phyloP scores from a whole-genome alignment of 139 green algal genomes.

The Tetradesmus obliquus region DNA sequence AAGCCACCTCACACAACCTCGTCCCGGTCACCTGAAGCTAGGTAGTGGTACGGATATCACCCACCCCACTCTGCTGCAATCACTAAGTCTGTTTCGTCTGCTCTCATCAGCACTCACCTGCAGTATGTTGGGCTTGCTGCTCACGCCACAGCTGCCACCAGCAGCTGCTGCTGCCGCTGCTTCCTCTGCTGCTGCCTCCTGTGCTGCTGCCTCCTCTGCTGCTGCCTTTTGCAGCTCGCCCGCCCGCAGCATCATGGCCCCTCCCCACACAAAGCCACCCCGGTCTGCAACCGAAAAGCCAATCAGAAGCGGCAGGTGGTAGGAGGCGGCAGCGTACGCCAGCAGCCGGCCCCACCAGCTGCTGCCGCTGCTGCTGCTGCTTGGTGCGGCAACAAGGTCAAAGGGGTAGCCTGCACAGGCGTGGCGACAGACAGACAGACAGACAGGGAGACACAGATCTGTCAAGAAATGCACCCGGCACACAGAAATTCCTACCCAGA shows the following conservation, averaged over 20 bases:
- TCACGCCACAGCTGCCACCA: not conserved
- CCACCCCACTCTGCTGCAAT: too few species aligned
- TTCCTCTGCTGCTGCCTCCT: not conserved
- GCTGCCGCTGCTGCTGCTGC: constrained; percentile 1
- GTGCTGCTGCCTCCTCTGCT: not conserved
- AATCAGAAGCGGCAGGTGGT: constrained; percentile 89
- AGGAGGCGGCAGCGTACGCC: constrained; percentile 69
- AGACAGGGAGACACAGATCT: too few species aligned
- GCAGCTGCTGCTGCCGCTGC: not conserved
- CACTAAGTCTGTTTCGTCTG: too few species aligned
- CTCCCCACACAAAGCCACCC: constrained; percentile 89
- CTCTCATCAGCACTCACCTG: constrained; percentile 51
- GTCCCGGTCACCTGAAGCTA: too few species aligned
- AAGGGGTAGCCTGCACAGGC: too few species aligned
- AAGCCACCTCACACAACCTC: too few species aligned
- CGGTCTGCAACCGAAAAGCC: constrained; percentile 72
- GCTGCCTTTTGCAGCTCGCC: constrained; percentile 49
- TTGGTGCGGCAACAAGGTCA: not conserved
- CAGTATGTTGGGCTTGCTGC: constrained; percentile 56
- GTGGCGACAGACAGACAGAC: too few species aligned
- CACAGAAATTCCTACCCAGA: too few species aligned
- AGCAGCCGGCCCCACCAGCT: constrained; percentile 52
- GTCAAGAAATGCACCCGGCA: too few species aligned
- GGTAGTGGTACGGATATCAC: too few species aligned
- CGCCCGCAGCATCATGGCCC: constrained; percentile 89